Percentiles rank a stretch among this genome's conserved stretches.
These are phyloP conservation scores for Solanum bukasovii DNA, from an alignment of 257 asterid species.

Conservation along the genomic window DNA sequence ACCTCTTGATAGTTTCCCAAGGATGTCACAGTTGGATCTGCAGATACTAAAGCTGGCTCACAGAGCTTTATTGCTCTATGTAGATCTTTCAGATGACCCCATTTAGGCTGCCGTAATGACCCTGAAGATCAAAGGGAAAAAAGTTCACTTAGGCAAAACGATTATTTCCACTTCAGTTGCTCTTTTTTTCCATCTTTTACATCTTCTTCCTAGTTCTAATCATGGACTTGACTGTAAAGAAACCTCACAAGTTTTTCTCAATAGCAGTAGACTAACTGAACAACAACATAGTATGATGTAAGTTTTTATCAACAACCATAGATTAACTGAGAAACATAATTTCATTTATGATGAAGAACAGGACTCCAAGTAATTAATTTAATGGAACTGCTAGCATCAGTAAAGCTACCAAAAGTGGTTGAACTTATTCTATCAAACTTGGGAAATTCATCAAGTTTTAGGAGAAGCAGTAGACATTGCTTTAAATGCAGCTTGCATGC, in stretches of 20 bases:
- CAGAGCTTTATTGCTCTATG: conserved; percentile 95
- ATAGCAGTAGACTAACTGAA: not conserved
- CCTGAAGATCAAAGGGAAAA: conserved; percentile 27
- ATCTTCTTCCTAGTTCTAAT: not conserved
- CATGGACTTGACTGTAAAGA: not conserved
- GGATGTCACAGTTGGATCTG: conserved; percentile 54
- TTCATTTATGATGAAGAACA: not conserved
- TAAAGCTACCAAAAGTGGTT: not conserved
- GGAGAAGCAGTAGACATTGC: not conserved
- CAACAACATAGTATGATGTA: not conserved
- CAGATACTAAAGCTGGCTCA: conserved; percentile 84
- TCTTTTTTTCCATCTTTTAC: not conserved
- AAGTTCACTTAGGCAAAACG: not conserved
- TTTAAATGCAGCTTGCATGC: not conserved
- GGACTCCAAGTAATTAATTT: not conserved
- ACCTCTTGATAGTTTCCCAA: conserved; percentile 98
- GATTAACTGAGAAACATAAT: not conserved
- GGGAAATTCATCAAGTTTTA: not conserved
- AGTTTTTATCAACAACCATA: not conserved
- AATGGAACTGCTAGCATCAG: not conserved
- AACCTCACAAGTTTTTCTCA: not conserved
- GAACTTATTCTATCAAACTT: not conserved
- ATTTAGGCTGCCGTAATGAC: conserved; percentile 71
- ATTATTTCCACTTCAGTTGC: not conserved
- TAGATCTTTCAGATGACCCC: conserved; percentile 98